Percentiles rank a stretch among this genome's conserved stretches.
These are phyloP conservation scores for Botrytis deweyae DNA, from an alignment of 2,329 filamentous ascomycete genomes.

Conservation along the genomic window DNA sequence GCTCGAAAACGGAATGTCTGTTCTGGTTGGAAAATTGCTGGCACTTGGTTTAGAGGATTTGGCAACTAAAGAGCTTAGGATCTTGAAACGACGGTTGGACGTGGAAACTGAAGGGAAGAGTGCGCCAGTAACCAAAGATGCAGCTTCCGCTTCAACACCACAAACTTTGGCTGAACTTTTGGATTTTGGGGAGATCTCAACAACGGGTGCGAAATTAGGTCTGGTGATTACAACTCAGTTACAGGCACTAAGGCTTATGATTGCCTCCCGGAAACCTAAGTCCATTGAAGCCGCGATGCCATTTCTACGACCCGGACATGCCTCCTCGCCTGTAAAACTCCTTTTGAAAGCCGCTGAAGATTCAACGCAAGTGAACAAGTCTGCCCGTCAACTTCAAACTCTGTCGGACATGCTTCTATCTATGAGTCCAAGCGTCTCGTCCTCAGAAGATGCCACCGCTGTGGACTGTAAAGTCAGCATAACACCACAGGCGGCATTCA, in stretches of 20 bases:
- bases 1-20: slow-evolving; percentile 71
- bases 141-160: slow-evolving; percentile 42
- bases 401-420: slow-evolving; percentile 65
- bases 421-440: slow-evolving; percentile 65
- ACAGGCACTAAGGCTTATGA: slow-evolving; percentile 63
- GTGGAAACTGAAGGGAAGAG: slow-evolving; percentile 35
- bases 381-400: slow-evolving; percentile 63
- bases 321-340: slow-evolving; percentile 58
- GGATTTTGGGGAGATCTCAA: slow-evolving; percentile 52
- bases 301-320: slow-evolving; percentile 52
- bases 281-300: slow-evolving; percentile 58
- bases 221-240: slow-evolving; percentile 64
- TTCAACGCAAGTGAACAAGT: slow-evolving; percentile 53
- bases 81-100: slow-evolving; percentile 64
- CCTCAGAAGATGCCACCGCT: slow-evolving; percentile 58
- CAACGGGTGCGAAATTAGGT: slow-evolving; percentile 47
- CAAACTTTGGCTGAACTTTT: slow-evolving; percentile 58
- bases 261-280: slow-evolving; percentile 57
- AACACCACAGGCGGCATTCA: slow-evolving; percentile 56
- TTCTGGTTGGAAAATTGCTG: slow-evolving; percentile 65
- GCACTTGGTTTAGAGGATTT: slow-evolving; percentile 63
- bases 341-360: slow-evolving; percentile 47
- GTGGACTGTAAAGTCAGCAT: slow-evolving; percentile 54
- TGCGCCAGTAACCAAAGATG: slow-evolving; percentile 31
- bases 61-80: slow-evolving; percentile 65